phyloP scores from a whole-genome alignment of 2,329 filamentous ascomycete genomes.

The Chrysoporthe puriensis region DNA sequence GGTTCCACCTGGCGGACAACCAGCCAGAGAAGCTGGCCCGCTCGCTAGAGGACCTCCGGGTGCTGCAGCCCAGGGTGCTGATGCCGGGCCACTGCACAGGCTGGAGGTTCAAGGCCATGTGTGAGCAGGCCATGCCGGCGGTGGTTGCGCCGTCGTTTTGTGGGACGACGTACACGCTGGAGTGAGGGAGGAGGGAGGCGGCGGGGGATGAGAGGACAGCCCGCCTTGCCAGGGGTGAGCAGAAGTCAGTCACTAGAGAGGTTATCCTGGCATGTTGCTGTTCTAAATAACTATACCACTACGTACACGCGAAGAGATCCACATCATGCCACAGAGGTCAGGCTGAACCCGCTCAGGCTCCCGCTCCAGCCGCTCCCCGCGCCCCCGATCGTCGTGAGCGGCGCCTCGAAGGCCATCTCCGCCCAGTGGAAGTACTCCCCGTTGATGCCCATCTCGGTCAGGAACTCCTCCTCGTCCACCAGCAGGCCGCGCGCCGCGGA shows the following conservation, averaged over 20 bases:
- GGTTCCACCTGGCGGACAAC: conserved; percentile 56
- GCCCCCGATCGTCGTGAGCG: conserved; percentile 44
- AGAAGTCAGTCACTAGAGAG: too few relatives aligned
- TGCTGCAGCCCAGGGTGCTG: conserved; percentile 50
- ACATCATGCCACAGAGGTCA: conserved; percentile 32
- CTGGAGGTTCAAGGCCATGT: conserved; percentile 57
- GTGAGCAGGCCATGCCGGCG: conserved; percentile 55
- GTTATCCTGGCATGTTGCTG: neutral
- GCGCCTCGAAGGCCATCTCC: conserved; percentile 50
- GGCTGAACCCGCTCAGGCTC: conserved; percentile 36
- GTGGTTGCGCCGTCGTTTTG: conserved; percentile 54
- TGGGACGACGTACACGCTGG: conserved; percentile 43
- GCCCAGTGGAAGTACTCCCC: conserved; percentile 46
- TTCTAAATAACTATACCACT: neutral
- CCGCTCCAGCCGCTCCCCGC: conserved; percentile 38
- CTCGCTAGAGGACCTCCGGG: conserved; percentile 53
- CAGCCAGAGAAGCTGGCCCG: conserved; percentile 46
- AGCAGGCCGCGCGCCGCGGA: conserved; percentile 16
- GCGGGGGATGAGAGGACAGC: neutral
- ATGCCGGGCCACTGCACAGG: conserved; percentile 60
- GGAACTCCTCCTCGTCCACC: conserved; percentile 43
- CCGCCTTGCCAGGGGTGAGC: neutral
- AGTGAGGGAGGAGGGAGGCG: neutral
- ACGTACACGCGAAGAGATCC: neutral
- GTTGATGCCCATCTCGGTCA: conserved; percentile 47